Conservation (phyloP, 2,329 filamentous ascomycete genomes). For the Fusarium kyushuense region DNA sequence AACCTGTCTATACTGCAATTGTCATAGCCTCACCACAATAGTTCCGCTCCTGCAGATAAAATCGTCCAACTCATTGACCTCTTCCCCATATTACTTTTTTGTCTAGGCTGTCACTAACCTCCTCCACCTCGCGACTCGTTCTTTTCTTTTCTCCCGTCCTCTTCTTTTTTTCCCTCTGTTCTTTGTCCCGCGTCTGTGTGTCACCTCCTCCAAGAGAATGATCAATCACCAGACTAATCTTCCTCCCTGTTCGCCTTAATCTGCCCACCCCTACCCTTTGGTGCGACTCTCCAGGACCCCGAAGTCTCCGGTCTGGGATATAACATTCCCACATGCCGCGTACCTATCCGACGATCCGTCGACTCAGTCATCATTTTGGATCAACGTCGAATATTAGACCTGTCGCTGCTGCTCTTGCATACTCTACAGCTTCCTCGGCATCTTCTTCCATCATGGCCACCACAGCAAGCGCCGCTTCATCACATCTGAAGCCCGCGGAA, state of each 20-base stretch:
- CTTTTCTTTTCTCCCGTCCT: background rate
- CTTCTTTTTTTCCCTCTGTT: background rate
- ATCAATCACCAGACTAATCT: slow-evolving; percentile 1
- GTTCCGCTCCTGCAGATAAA: background rate
- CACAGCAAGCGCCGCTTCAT: slow-evolving; percentile 29
- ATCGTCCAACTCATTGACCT: slow-evolving; percentile 3
- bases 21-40: slow-evolving; percentile 27
- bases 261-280: slow-evolving; percentile 20
- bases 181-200: background rate
- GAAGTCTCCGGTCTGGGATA: slow-evolving; percentile 30
- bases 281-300: slow-evolving; percentile 18
- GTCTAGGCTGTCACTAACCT: slow-evolving; percentile 3
- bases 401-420: slow-evolving; percentile 3
- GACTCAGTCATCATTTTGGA: slow-evolving; percentile 38
- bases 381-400: slow-evolving; percentile 20
- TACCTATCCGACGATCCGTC: slow-evolving; percentile 35
- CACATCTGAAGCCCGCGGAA: slow-evolving; percentile 31
- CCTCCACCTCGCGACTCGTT: slow-evolving; percentile 9
- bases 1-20: slow-evolving; percentile 20
- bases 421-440: slow-evolving; percentile 30
- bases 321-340: slow-evolving; percentile 43
- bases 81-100: slow-evolving; percentile 12
- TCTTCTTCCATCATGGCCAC: slow-evolving; percentile 39
- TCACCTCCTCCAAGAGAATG: background rate
- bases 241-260: slow-evolving; percentile 11